Evolutionary conservation across 2,329 filamentous ascomycete genomes (phyloP).

Genomic region (Saccharata proteae): DNA sequence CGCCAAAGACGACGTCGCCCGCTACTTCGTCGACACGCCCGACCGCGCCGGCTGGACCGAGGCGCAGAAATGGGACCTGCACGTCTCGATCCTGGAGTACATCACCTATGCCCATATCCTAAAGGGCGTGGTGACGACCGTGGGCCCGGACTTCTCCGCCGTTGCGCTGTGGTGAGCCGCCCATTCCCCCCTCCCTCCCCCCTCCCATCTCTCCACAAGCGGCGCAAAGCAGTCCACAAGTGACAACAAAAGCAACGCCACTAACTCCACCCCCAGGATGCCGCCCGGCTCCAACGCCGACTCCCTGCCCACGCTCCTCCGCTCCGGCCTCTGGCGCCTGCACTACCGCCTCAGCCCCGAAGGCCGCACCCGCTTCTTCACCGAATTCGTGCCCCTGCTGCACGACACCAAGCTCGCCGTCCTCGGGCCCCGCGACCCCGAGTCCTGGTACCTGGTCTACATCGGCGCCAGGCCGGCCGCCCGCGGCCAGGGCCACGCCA

Average conservation of each 20-base stretch:
- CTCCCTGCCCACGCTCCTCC: constrained; percentile 57
- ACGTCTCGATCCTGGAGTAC: constrained; percentile 67
- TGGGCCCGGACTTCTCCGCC: constrained; percentile 64
- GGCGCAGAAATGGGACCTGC: constrained; percentile 62
- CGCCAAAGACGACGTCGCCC: constrained; percentile 58
- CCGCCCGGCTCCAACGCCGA: constrained; percentile 64
- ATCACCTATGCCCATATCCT: constrained; percentile 63
- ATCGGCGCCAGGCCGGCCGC: constrained; percentile 62
- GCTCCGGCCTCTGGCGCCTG: constrained; percentile 67
- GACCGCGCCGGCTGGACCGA: constrained; percentile 51
- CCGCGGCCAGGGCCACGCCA: constrained; percentile 60
- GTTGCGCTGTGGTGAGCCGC: constrained; percentile 59
- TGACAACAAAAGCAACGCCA: not conserved
- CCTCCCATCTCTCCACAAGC: not conserved
- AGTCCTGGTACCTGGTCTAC: constrained; percentile 75
- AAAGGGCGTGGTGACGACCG: constrained; percentile 60
- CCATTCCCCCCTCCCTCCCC: not conserved
- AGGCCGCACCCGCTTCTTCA: constrained; percentile 62
- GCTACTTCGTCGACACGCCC: constrained; percentile 62
- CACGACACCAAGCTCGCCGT: constrained; percentile 58
- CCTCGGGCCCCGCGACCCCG: constrained; percentile 52
- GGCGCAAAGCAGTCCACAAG: not conserved
- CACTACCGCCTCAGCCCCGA: constrained; percentile 62
- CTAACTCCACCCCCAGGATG: constrained; percentile 44
- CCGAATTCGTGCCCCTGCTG: constrained; percentile 63